Percentiles rank a stretch among this genome's conserved stretches.
Evolutionary conservation across 2,329 filamentous ascomycete species (phyloP).

Genomic region (Dothideomycetes sp.): DNA sequence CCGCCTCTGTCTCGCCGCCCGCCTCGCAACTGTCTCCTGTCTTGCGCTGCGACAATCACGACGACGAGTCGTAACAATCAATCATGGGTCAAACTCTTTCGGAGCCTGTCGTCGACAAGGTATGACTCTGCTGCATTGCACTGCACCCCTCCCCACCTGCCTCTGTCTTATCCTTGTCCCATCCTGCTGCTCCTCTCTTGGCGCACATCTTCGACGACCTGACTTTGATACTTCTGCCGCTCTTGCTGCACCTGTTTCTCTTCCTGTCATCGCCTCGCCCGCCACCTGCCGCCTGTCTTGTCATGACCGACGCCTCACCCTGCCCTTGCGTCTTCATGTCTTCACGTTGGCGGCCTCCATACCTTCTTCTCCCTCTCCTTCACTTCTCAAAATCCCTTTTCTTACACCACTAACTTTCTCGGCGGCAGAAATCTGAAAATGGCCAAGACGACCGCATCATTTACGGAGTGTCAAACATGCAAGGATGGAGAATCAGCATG

Average conservation of each 20-base stretch:
- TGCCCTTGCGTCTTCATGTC: not conserved
- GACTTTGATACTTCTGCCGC: too few species aligned
- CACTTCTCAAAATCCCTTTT: not conserved
- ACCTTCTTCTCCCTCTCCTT: not conserved
- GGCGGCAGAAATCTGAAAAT: constrained; percentile 64
- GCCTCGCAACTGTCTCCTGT: not conserved
- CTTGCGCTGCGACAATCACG: not conserved
- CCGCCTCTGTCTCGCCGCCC: not conserved
- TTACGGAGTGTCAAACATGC: constrained; percentile 96
- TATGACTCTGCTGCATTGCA: constrained; percentile 37
- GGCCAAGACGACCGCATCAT: constrained; percentile 88
- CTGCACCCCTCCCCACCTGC: constrained; percentile 1
- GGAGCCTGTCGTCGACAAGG: constrained; percentile 98
- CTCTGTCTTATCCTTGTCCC: not conserved
- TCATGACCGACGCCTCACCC: too few species aligned
- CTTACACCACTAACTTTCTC: constrained; percentile 4
- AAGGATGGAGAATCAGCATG: constrained; percentile 99
- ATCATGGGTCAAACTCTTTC: constrained; percentile 98
- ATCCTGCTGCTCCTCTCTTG: too few species aligned
- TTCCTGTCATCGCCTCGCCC: too few species aligned
- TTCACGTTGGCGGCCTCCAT: too few species aligned
- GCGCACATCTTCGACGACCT: too few species aligned
- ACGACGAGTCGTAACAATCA: too few species aligned
- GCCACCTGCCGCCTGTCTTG: too few species aligned
- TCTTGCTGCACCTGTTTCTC: too few species aligned